Conservation (phyloP, 768 basidiomycete species). For the Pulveroboletus ravenelii region DNA sequence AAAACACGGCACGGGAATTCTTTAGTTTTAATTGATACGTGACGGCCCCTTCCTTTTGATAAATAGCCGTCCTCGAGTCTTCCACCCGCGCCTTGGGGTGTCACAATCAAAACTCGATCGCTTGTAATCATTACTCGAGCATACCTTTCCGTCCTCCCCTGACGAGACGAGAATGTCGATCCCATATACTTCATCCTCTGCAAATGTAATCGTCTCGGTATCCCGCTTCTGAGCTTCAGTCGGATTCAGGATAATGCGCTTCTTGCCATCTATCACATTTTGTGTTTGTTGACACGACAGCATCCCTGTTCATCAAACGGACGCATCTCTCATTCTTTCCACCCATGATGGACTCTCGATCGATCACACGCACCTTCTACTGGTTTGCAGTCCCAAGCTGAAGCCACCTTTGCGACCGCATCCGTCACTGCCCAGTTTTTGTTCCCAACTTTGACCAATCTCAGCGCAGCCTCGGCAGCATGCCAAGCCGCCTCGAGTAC, state of each 20-base stretch:
- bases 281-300: conserved; percentile 93
- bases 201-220: conserved; percentile 79
- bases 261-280: conserved; percentile 94
- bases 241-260: conserved; percentile 90
- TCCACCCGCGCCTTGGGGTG: conserved; percentile 74
- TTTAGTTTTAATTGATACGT: conserved; percentile 98
- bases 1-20: conserved; percentile 93
- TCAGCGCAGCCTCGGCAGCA: conserved; percentile 89
- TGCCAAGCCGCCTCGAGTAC: conserved; percentile 91
- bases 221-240: conserved; percentile 79
- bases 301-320: conserved; percentile 56
- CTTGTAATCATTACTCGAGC: background rate
- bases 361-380: conserved; percentile 71
- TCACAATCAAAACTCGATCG: background rate
- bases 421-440: conserved; percentile 97
- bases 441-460: conserved; percentile 84
- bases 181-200: conserved; percentile 92
- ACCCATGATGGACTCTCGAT: background rate
- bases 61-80: conserved; percentile 88
- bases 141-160: conserved; percentile 86
- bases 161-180: conserved; percentile 89
- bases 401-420: conserved; percentile 65
- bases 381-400: conserved; percentile 80
- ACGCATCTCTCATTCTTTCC: background rate
- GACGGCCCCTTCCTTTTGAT: conserved; percentile 79